These are phyloP conservation scores for Tolypocladium paradoxum DNA, from an alignment of 2,329 filamentous ascomycete species.

Conservation along the genomic window DNA sequence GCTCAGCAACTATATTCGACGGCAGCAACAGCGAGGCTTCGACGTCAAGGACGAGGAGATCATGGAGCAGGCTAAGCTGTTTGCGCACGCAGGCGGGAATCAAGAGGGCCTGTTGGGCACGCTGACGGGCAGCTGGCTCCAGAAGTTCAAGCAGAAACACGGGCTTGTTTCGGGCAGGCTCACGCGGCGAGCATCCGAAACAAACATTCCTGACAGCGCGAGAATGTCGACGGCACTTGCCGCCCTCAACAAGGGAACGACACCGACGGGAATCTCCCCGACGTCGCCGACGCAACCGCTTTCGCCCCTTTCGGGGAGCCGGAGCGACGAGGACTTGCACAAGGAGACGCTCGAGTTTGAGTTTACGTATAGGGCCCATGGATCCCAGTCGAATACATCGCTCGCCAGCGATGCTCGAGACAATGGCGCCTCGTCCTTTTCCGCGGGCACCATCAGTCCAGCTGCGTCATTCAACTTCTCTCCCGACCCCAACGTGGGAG, in stretches of 20 bases:
- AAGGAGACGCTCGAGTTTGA: conserved; percentile 23
- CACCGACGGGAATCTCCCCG: conserved; percentile 54
- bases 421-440: conserved; percentile 49
- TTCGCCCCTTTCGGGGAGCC: conserved; percentile 59
- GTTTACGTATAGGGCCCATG: conserved; percentile 21
- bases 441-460: conserved; percentile 61
- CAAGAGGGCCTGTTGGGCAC: conserved; percentile 62
- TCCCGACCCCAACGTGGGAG: conserved; percentile 58
- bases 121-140: conserved; percentile 70
- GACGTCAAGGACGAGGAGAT: conserved; percentile 72
- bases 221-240: conserved; percentile 40
- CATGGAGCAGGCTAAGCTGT: conserved; percentile 72
- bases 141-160: conserved; percentile 93
- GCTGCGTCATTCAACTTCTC: conserved; percentile 66
- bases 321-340: conserved; percentile 60
- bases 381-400: conserved; percentile 23
- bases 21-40: conserved; percentile 65
- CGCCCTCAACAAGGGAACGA: conserved; percentile 21
- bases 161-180: conserved; percentile 39
- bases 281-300: conserved; percentile 56
- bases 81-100: conserved; percentile 58
- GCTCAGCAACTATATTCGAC: conserved; percentile 75
- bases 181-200: conserved; percentile 49
- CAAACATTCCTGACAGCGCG: conserved; percentile 60
- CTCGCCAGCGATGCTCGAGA: conserved; percentile 20